These are phyloP conservation scores for Zymoseptoria passerinii DNA, from an alignment of 2,329 filamentous ascomycete species.

Conservation along the genomic window DNA sequence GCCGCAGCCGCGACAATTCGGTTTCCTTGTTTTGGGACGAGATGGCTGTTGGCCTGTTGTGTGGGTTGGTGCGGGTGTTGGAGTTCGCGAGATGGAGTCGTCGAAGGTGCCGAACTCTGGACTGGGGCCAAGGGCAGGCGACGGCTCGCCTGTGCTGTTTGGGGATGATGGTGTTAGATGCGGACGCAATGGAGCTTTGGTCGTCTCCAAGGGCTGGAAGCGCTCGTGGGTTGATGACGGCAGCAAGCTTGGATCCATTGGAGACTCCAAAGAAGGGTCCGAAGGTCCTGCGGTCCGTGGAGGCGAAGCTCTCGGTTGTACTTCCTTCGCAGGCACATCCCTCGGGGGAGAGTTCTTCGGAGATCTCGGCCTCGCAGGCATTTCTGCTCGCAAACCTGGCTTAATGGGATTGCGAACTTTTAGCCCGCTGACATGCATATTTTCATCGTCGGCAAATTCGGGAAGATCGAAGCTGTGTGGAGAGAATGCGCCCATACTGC, in stretches of 20 bases:
- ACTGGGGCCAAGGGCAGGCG: conserved; percentile 1
- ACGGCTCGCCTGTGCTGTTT: conserved; percentile 6
- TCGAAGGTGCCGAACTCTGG: not conserved
- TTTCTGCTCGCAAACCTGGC: conserved; percentile 21
- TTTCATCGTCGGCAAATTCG: conserved; percentile 19
- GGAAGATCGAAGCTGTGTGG: conserved; percentile 9
- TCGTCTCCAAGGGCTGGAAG: conserved; percentile 6
- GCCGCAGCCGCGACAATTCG: conserved; percentile 75
- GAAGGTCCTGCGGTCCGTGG: not conserved
- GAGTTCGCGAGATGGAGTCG: conserved; percentile 6
- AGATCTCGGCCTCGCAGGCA: conserved; percentile 5
- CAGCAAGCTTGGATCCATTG: conserved; percentile 26
- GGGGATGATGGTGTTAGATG: conserved; percentile 1
- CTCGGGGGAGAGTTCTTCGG: not conserved
- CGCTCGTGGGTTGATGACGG: conserved; percentile 9
- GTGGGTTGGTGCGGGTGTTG: conserved; percentile 13
- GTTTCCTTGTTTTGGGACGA: conserved; percentile 45
- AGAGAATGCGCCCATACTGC: conserved; percentile 26
- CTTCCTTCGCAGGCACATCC: not conserved
- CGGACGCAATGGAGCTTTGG: not conserved
- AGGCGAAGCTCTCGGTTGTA: not conserved
- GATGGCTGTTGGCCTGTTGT: conserved; percentile 2
- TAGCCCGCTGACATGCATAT: conserved; percentile 18
- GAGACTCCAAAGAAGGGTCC: conserved; percentile 22
- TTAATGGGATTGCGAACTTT: conserved; percentile 19